Percentiles rank a stretch among this genome's conserved stretches.
These are phyloP conservation scores for Jaltomata sinuosa DNA, from an alignment of 257 asterid species.

Conservation along the genomic window DNA sequence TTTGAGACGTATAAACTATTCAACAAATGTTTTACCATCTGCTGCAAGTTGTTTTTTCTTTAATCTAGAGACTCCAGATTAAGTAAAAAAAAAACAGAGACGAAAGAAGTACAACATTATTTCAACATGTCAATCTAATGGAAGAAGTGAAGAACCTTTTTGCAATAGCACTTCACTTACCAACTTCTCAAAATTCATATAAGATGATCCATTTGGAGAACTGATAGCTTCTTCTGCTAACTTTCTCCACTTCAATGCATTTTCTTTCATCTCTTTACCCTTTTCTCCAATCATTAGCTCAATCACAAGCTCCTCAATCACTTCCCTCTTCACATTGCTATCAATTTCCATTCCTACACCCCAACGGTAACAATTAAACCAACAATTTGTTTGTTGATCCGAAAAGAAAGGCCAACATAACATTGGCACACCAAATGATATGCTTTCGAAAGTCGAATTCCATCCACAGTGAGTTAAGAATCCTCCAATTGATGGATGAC, in stretches of 20 bases:
- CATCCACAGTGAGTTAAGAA: conserved; percentile 22
- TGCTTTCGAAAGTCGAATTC: conserved; percentile 13
- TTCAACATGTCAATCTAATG: neutral
- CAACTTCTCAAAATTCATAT: conserved; percentile 10
- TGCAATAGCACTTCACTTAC: conserved; percentile 6
- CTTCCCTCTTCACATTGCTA: conserved; percentile 10
- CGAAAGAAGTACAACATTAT: neutral
- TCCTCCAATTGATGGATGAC: conserved; percentile 13
- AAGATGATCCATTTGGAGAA: conserved; percentile 4
- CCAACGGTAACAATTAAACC: conserved; percentile 11
- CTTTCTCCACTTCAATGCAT: conserved; percentile 11
- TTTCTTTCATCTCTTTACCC: conserved; percentile 11
- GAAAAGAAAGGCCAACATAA: conserved; percentile 20
- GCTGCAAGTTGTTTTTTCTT: neutral
- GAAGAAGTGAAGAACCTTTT: neutral
- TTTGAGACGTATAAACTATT: neutral
- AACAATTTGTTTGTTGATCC: conserved; percentile 13
- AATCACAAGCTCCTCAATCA: conserved; percentile 12
- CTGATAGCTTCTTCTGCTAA: conserved; percentile 1
- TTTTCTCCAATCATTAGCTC: conserved; percentile 15
- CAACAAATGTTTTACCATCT: neutral
- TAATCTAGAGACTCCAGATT: neutral
- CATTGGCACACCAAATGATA: conserved; percentile 17
- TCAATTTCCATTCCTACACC: conserved; percentile 18
- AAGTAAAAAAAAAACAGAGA: neutral